phyloP scores from a whole-genome alignment of 768 basidiomycete species.

The Hygrophorus pudorinus region DNA sequence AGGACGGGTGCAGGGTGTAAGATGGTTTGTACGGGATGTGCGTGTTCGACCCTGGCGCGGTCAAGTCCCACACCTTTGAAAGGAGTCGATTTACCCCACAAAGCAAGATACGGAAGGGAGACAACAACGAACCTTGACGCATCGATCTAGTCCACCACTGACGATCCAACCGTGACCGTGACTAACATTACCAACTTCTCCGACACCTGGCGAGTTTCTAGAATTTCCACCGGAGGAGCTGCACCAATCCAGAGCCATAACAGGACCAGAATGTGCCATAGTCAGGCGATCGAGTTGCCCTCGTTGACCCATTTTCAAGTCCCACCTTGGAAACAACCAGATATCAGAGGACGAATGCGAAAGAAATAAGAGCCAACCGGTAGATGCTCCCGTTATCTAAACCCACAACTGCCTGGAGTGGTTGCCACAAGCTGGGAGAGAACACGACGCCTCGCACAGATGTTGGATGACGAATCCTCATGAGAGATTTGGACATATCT shows the following conservation, averaged over 20 bases:
- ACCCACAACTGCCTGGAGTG: conserved; percentile 59
- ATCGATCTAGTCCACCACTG: conserved; percentile 70
- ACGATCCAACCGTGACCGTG: conserved; percentile 61
- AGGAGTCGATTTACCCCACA: conserved; percentile 1
- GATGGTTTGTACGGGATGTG: conserved; percentile 55
- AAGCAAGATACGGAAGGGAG: not conserved
- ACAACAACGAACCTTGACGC: conserved; percentile 48
- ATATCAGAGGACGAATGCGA: not conserved
- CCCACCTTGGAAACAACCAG: conserved; percentile 46
- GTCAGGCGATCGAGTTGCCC: conserved; percentile 63
- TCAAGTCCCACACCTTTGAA: conserved; percentile 62
- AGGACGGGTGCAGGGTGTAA: conserved; percentile 67
- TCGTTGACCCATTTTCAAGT: conserved; percentile 67
- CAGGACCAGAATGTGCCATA: conserved; percentile 63
- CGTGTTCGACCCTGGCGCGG: conserved; percentile 26
- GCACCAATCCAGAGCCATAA: conserved; percentile 71
- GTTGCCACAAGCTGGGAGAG: conserved; percentile 54
- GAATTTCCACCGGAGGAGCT: conserved; percentile 13
- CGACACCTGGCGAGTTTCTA: conserved; percentile 1
- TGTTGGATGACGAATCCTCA: conserved; percentile 62
- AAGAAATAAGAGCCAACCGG: conserved; percentile 29
- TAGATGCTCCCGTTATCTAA: conserved; percentile 65
- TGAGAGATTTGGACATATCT: conserved; percentile 55
- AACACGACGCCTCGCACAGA: conserved; percentile 62
- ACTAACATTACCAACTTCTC: conserved; percentile 17